Base-by-base conservation (phyloP, 768 basidiomycete species). In the Tricholoma terreum region DNA sequence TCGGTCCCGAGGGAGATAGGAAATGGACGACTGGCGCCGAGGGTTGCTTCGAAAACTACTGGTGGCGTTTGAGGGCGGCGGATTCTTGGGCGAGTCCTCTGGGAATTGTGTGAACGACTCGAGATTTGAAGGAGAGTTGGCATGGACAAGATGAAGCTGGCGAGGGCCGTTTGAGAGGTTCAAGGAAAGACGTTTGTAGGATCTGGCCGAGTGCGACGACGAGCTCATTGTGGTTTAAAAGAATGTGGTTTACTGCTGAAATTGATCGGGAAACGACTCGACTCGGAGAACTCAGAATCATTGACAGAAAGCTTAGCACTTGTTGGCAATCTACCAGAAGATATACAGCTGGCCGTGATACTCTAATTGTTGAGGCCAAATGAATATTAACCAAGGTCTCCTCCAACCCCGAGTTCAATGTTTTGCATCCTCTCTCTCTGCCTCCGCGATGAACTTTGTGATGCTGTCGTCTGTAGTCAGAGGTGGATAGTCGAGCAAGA, bases 361-460 rank as follows among this genome's bases (percentile, higher is more conserved):
- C 34, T 35, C 34, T 35, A 35, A 35, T 35, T 33, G 5, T 43
- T 43, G n/a, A 6, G 21, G n/a, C 24, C 19, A 45, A 14, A 17
- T 43, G 14, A 22, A 43, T 4, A 11, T 17, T 17, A 17, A 10
- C 14, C 2, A 17, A 24, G 21, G 51, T 53, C 38, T 45, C 64
- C 36, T 61, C 52, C 40, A 53, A 42, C 42, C n/a, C n/a, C n/a
- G n/a, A 49, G 8, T 59, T 67, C 72, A 83, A 67, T 82, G 81
- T 67, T 82, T 80, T 61, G 83, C 58, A 19, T 69, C 74, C 69
- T 84, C 87, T 74, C 89, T 90, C 79, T 92, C 91, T 48, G 91
- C 90, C 68, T 91, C 90, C 55, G 82, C 84, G 59, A 92, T 82
- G 69, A 90, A 93, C 50, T 85, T 85, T 70, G 81, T 78, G 75